Evolutionary conservation across 768 basidiomycete genomes (phyloP).

Genomic region (Pleurotus tuber-regium): DNA sequence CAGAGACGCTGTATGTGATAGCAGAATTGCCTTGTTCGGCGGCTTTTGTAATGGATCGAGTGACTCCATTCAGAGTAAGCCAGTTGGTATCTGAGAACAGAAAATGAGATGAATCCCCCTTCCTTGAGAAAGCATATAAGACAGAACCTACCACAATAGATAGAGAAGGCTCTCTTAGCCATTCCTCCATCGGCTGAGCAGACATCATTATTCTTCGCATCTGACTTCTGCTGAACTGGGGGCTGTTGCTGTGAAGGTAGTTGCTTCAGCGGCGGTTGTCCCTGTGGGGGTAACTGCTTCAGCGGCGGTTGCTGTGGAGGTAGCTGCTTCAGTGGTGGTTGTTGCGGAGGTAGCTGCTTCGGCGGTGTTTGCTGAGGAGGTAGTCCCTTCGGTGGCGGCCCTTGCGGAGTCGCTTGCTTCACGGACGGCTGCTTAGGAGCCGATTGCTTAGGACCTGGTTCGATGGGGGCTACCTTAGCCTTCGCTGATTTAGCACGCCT

Average conservation of each 20-base stretch:
- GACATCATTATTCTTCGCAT: background rate
- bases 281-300: too few species aligned
- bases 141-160: background rate
- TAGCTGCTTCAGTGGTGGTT: background rate
- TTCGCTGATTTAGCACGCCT: background rate
- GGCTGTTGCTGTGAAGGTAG: too few species aligned
- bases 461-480: background rate
- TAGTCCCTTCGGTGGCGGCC: background rate
- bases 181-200: background rate
- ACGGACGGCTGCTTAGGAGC: background rate
- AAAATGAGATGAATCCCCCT: too few species aligned
- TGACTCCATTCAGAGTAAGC: background rate
- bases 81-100: background rate
- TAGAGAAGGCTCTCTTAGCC: background rate
- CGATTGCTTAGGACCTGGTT: background rate
- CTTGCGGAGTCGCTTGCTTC: background rate
- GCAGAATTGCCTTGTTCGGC: background rate
- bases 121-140: background rate
- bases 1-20: background rate
- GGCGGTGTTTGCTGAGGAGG: background rate
- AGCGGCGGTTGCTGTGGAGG: background rate
- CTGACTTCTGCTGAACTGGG: too few species aligned
- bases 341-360: background rate
- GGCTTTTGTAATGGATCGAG: background rate
- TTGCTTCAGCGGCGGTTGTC: background rate